Base-by-base conservation (phyloP, 306 rosid genomes). In the Malus domestica region DNA sequence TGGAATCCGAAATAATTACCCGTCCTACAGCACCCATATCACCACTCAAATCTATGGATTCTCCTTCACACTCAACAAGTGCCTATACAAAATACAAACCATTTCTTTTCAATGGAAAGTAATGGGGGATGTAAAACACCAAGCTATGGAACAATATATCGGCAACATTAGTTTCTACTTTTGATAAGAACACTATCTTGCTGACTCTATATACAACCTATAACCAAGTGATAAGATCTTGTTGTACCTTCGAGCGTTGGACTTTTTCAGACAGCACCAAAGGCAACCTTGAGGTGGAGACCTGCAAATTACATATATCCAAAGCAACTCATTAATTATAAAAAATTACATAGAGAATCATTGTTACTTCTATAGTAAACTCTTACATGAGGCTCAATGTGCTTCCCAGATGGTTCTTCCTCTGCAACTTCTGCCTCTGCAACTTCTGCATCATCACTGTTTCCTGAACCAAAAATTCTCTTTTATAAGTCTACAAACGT, bases 21-120 rank as follows among this genome's bases (percentile, higher is more conserved):
- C 96, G 90, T 61, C 98, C 98, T 58, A 90, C 96, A 72, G 93
- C 91, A 11, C 98, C 98, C 83, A 95, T 71, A 82, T 95, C 98
- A 11, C 98, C 97, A 70, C 93, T 88, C 85, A 90, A 85, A 82
- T 95, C 96, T 78, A 95, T 92, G 49, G 98, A 90, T 78, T 88
- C 94, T 81, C 94, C 96, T 90, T 92, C 97, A 84, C 97, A 90
- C 82, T 95, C 98, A 80, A 95, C 79, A 67, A 95, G 97, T 18
- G 92, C 97, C 98, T 91, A 87, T 81, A 78, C 49, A 58, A 83
- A 72, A 25, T 60, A 49, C 67, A 72, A 78, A 78, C 27, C 74
- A 38, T 71, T 62, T 76, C 29, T 52, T 35, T 49, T 72, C 5
- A 57, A 71, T 40, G 59, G 44, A 49, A 46, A 45, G 16, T 22